Conservation (phyloP, 108 stramenopile genomes). For the Hondaea fermentalgiana region DNA sequence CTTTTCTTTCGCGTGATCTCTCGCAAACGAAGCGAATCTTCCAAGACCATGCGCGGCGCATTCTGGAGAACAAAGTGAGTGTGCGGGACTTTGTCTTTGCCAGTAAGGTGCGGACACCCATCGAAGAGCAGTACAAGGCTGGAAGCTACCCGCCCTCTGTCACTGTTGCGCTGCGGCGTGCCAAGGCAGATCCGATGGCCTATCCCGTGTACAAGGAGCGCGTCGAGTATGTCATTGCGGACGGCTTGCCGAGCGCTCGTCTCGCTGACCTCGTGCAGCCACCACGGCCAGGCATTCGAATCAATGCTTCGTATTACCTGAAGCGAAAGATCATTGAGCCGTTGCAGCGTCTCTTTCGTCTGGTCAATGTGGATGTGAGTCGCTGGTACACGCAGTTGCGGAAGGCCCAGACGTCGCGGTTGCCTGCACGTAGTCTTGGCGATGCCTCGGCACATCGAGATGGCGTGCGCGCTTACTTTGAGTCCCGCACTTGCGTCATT, state of each 20-base stretch:
- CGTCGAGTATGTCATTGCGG: background rate
- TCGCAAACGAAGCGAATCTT: background rate
- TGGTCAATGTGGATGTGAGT: background rate
- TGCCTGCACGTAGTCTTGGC: background rate
- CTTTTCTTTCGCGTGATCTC: background rate
- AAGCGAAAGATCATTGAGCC: background rate
- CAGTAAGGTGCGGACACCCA: slow-evolving; percentile 6
- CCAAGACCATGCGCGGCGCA: background rate
- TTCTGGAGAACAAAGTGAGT: background rate
- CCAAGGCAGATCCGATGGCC: background rate
- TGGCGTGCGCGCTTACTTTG: background rate
- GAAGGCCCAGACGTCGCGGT: background rate
- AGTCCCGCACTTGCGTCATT: background rate
- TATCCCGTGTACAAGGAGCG: slow-evolving; percentile 4
- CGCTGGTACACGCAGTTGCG: background rate
- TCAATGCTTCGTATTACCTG: background rate
- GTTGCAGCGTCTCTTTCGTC: background rate
- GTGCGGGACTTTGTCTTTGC: background rate
- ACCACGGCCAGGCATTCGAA: background rate
- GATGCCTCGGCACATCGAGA: background rate
- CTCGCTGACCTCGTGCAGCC: background rate
- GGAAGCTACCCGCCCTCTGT: background rate
- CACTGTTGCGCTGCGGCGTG: background rate
- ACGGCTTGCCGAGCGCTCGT: background rate
- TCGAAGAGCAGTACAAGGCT: background rate